Conservation (phyloP, 2,329 filamentous ascomycete species). For the Aspergillus eucalypticola region DNA sequence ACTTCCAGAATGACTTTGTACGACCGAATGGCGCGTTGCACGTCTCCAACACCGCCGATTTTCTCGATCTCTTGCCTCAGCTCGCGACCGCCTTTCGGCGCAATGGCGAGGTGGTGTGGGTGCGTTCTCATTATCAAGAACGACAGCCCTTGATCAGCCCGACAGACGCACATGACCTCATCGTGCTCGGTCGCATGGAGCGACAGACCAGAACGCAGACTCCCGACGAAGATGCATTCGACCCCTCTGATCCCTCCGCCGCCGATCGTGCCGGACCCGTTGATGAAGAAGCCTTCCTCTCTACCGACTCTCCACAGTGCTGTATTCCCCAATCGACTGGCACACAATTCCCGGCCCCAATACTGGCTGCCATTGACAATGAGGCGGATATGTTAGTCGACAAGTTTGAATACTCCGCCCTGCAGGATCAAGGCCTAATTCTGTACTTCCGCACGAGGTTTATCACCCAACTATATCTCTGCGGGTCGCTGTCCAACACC, state of each 20-base stretch:
- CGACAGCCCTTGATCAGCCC: conserved; percentile 58
- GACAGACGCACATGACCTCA: conserved; percentile 47
- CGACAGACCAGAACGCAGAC: conserved; percentile 18
- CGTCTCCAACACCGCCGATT: conserved; percentile 63
- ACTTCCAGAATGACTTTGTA: conserved; percentile 89
- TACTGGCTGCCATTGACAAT: conserved; percentile 53
- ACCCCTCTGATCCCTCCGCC: conserved; percentile 6
- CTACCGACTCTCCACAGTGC: conserved; percentile 35
- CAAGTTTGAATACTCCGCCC: conserved; percentile 87
- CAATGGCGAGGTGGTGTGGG: conserved; percentile 77
- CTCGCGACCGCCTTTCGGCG: conserved; percentile 73
- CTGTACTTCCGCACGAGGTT: conserved; percentile 79
- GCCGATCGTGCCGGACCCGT: conserved; percentile 16
- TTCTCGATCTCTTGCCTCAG: conserved; percentile 65
- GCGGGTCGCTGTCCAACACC: conserved; percentile 81
- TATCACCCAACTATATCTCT: conserved; percentile 85
- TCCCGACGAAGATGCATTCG: conserved; percentile 21
- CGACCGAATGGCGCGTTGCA: conserved; percentile 66
- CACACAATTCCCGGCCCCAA: conserved; percentile 52
- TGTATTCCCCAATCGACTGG: conserved; percentile 46
- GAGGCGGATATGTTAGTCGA: conserved; percentile 55
- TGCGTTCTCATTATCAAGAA: conserved; percentile 72
- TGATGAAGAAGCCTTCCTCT: conserved; percentile 48
- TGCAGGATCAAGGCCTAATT: conserved; percentile 72
- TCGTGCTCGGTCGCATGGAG: conserved; percentile 44